Conservation (phyloP, 2,329 filamentous ascomycete species). For the Arachnomyces sp. region DNA sequence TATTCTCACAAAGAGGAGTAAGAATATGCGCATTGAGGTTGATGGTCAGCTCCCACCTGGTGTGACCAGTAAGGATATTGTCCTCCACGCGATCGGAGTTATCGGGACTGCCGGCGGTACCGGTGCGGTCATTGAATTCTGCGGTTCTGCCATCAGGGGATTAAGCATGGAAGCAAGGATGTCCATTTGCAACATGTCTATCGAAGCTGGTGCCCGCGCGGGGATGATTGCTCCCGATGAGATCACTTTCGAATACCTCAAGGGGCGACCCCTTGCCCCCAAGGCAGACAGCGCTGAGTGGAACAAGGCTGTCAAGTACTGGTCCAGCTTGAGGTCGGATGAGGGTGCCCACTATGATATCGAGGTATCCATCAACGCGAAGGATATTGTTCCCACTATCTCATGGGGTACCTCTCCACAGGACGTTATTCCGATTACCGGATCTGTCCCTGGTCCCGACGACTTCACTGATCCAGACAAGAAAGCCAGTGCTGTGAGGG, state of each 20-base stretch:
- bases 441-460: conserved; percentile 80
- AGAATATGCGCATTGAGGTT: conserved; percentile 97
- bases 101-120: conserved; percentile 95
- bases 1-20: conserved; percentile 86
- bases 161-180: conserved; percentile 96
- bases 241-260: conserved; percentile 89
- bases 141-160: conserved; percentile 79
- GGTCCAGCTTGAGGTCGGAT: conserved; percentile 78
- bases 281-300: conserved; percentile 77
- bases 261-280: conserved; percentile 80
- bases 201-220: conserved; percentile 88
- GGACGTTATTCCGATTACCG: conserved; percentile 91
- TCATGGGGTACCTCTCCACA: conserved; percentile 97
- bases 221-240: conserved; percentile 97
- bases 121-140: conserved; percentile 93
- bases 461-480: conserved; percentile 72
- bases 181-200: conserved; percentile 99
- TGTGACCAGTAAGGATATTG: conserved; percentile 91
- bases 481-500: conserved; percentile 69
- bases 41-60: conserved; percentile 83
- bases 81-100: conserved; percentile 83
- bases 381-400: conserved; percentile 86
- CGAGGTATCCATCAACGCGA: conserved; percentile 80
- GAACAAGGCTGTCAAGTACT: conserved; percentile 81
- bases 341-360: conserved; percentile 82